Evolutionary conservation across 1,284 basidiomycete genomes (phyloP), one percentile per base, ranked within the genome.

Genomic region (Sutorius eximius): DNA sequence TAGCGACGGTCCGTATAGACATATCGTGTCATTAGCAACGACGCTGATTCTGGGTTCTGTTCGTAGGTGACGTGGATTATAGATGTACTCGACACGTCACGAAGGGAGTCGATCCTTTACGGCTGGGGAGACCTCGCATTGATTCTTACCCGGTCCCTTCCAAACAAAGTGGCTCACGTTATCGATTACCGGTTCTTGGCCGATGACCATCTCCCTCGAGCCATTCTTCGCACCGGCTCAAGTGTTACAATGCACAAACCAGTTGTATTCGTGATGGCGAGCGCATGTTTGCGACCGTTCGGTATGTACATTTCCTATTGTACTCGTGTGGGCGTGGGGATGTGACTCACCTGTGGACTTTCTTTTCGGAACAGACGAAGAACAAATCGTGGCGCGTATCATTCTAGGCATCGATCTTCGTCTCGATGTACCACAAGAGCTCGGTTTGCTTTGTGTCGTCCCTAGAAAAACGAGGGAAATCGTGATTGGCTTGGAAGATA

Each of bases 381-480:
- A 53, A 0, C 45, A 46, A 15, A 48, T 68, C 5, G 38, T 45
- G 0, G 33, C 45, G 1, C 47, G 42, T 15, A 53, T 67, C 6
- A 40, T 67, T 9, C 43, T 49, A 11, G 53, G 53, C 7, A 50
- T 67, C 22, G 43, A 59, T 29, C 11, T 16, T n/a, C 27, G 44
- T 10, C 29, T 46, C 7, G 36, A 54, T 11, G 20, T 15, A 41
- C 48, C 55, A 1, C 65, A 66, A 20, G 51, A 64, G 0, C 11
- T 66, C 24, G 37, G 51, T 5, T 15, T 64, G 7, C 45, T 64
- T 3, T 67, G 41, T 11, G 41, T 54, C 18, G 16, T 54, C 3
- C 34, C 43, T 1, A 43, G n/a, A 33, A 65, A 63, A n/a, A 53
- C 63, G 18, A 40, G 6, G 20, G 48, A 58, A 27, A 46, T n/a